These are phyloP conservation scores for Plenodomus tracheiphilus DNA, from an alignment of 2,329 filamentous ascomycete species.

Conservation along the genomic window DNA sequence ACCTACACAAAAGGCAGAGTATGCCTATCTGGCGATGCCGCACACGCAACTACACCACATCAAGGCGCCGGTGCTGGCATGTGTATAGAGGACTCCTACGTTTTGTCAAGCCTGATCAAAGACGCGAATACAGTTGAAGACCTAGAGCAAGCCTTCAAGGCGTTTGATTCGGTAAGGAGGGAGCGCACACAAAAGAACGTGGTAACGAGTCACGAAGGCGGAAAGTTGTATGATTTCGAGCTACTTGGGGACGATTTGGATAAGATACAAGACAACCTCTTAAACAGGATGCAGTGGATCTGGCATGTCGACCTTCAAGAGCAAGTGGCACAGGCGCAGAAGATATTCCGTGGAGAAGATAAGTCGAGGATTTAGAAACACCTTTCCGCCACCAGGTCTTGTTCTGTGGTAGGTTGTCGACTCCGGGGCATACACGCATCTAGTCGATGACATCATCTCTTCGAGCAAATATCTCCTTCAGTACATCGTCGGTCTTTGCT, in stretches of 20 bases:
- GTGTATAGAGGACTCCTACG: slow-evolving; percentile 58
- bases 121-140: slow-evolving; percentile 30
- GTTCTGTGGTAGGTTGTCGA: not conserved
- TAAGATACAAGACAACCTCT: slow-evolving; percentile 39
- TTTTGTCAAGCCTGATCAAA: slow-evolving; percentile 34
- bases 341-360: slow-evolving; percentile 21
- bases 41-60: slow-evolving; percentile 60
- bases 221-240: slow-evolving; percentile 48
- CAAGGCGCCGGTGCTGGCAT: slow-evolving; percentile 60
- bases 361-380: slow-evolving; percentile 9
- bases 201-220: slow-evolving; percentile 33
- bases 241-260: slow-evolving; percentile 44
- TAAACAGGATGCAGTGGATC: slow-evolving; percentile 44
- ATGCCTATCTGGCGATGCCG: slow-evolving; percentile 60
- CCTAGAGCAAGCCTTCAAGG: slow-evolving; percentile 39
- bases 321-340: slow-evolving; percentile 39
- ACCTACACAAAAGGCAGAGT: slow-evolving; percentile 51
- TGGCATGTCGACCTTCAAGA: slow-evolving; percentile 46
- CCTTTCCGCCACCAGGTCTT: too few relatives aligned
- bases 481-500: slow-evolving; percentile 72
- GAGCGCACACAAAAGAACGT: slow-evolving; percentile 36
- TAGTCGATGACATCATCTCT: slow-evolving; percentile 70
- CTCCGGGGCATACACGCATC: not conserved
- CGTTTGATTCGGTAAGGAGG: slow-evolving; percentile 33
- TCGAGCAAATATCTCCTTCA: slow-evolving; percentile 74